Conservation (phyloP, 495 filamentous ascomycete species). For the Penicillium silybi region DNA sequence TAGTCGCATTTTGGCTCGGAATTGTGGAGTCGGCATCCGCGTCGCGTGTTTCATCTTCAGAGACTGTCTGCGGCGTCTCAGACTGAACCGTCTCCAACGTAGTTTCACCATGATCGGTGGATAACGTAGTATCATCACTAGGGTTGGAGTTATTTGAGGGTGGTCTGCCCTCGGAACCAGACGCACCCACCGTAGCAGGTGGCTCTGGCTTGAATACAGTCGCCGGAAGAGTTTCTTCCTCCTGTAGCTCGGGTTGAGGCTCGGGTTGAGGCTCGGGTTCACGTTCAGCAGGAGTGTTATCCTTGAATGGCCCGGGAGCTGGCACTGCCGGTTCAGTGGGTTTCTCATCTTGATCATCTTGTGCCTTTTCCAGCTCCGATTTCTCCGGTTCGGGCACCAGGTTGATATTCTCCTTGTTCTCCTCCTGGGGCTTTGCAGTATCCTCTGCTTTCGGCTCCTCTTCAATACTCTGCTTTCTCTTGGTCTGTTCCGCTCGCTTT, state of each 20-base stretch:
- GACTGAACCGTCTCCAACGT: slow-evolving; percentile 10
- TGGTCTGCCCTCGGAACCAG: slow-evolving; percentile 15
- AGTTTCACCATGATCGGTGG: slow-evolving; percentile 8
- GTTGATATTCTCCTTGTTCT: slow-evolving; percentile 34
- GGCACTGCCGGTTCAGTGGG: slow-evolving; percentile 2
- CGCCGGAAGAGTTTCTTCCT: background rate
- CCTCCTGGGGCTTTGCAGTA: slow-evolving; percentile 4
- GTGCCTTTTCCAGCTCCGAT: slow-evolving; percentile 1
- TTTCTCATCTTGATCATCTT: slow-evolving; percentile 1
- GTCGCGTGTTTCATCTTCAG: slow-evolving; percentile 28
- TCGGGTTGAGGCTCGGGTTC: background rate
- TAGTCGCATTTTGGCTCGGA: slow-evolving; percentile 24
- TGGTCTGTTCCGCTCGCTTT: slow-evolving; percentile 35
- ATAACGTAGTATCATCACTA: slow-evolving; percentile 10
- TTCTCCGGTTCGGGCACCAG: slow-evolving; percentile 4
- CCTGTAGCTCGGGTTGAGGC: background rate
- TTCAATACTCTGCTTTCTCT: slow-evolving; percentile 25
- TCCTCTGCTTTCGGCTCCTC: slow-evolving; percentile 6
- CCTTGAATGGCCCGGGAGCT: background rate
- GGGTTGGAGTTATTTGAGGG: slow-evolving; percentile 17
- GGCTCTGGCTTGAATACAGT: slow-evolving; percentile 18
- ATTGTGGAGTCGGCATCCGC: slow-evolving; percentile 23
- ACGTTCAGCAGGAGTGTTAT: background rate
- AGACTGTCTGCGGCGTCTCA: slow-evolving; percentile 18
- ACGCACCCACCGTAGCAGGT: slow-evolving; percentile 15